Evolutionary conservation across 179 eudicot species (phyloP).

Genomic region (Nepenthes alata): DNA sequence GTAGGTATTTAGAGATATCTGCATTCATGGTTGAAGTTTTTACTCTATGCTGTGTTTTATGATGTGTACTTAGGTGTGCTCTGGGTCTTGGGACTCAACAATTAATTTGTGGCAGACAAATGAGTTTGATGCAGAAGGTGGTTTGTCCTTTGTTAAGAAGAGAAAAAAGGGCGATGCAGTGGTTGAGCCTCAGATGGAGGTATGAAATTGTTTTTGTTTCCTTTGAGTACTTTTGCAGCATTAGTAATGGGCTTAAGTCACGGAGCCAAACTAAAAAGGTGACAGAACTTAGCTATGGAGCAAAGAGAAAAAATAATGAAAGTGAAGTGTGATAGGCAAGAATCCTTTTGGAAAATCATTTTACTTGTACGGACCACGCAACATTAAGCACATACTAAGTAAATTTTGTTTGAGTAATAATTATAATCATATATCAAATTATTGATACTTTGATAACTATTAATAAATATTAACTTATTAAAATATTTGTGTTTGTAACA

Average conservation of each 20-base stretch:
- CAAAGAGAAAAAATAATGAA: too few relatives aligned
- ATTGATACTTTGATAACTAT: too few relatives aligned
- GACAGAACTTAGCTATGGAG: too few relatives aligned
- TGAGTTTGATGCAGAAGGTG: constrained; percentile 41
- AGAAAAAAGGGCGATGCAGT: constrained; percentile 44
- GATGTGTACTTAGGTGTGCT: constrained; percentile 47
- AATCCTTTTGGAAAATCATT: too few relatives aligned
- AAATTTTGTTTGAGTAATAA: too few relatives aligned
- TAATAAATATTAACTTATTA: too few relatives aligned
- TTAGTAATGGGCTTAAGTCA: background rate
- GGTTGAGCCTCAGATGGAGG: constrained; percentile 59
- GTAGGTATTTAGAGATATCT: background rate
- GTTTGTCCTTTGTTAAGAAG: constrained; percentile 56
- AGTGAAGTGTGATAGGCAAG: too few relatives aligned
- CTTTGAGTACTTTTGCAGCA: background rate
- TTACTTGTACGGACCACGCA: too few relatives aligned
- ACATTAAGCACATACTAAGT: too few relatives aligned
- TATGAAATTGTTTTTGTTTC: constrained; percentile 10
- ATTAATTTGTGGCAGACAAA: constrained; percentile 74
- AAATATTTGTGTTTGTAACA: too few relatives aligned
- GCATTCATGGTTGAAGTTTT: background rate
- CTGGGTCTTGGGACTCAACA: constrained; percentile 91
- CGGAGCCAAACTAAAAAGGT: too few relatives aligned
- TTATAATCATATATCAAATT: too few relatives aligned
- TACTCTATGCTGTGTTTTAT: constrained; percentile 8